A percentile compares a stretch with the other conserved stretches of the same genome.
phyloP scores from a whole-genome alignment of 257 asterid species.

The Penstemon davidsonii region DNA sequence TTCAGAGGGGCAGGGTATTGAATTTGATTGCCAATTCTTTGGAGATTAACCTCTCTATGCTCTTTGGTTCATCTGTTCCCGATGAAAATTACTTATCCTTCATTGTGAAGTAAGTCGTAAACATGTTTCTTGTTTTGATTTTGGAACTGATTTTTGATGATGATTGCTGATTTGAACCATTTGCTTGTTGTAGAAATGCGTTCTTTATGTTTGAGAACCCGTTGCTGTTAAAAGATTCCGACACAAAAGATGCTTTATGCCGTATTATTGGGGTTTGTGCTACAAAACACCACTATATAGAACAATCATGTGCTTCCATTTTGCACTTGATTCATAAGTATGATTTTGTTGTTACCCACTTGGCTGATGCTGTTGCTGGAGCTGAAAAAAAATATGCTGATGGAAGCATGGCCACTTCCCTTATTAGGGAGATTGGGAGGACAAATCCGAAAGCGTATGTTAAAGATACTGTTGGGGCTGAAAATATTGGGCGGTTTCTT shows the following conservation, averaged over 20 bases:
- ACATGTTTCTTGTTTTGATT: constrained; percentile 11
- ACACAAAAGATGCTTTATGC: constrained; percentile 72
- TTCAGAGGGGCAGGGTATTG: constrained; percentile 74
- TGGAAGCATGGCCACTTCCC: constrained; percentile 79
- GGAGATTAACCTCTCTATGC: constrained; percentile 80
- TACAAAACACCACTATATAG: constrained; percentile 74
- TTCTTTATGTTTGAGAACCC: constrained; percentile 76
- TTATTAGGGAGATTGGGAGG: constrained; percentile 87
- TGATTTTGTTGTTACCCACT: constrained; percentile 72
- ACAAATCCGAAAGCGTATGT: constrained; percentile 78
- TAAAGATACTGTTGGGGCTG: constrained; percentile 91
- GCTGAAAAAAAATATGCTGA: constrained; percentile 83
- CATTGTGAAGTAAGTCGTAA: constrained; percentile 67
- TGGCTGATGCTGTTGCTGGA: constrained; percentile 85
- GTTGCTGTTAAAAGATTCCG: constrained; percentile 66
- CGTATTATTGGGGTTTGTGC: constrained; percentile 93
- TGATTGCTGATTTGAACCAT: constrained; percentile 29
- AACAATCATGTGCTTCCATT: constrained; percentile 89
- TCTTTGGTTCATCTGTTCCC: constrained; percentile 83
- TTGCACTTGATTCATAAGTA: constrained; percentile 83
- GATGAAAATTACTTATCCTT: constrained; percentile 93
- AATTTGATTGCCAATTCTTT: constrained; percentile 79
- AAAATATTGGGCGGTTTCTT: constrained; percentile 87
- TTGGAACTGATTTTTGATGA: constrained; percentile 10
- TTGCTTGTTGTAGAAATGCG: constrained; percentile 59